A percentile compares a stretch with the other conserved stretches of the same genome.
Conservation (phyloP, 768 basidiomycete genomes). For the Trametes gibbosa region DNA sequence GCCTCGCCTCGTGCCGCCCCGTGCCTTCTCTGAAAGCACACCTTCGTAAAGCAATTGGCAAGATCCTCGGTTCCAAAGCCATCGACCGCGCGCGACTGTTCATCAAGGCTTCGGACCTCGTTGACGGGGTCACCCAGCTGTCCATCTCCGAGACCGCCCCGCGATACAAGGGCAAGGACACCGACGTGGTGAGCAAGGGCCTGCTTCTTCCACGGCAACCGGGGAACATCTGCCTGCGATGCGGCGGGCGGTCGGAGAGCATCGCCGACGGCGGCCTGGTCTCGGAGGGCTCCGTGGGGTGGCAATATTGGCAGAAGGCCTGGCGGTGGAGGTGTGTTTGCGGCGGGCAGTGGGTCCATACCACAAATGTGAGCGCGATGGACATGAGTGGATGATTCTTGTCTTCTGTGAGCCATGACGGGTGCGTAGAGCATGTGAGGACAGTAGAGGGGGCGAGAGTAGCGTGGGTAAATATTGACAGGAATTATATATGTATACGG, state of each 20-base stretch:
- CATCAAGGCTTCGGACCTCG: slow-evolving; percentile 68
- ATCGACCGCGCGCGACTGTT: slow-evolving; percentile 68
- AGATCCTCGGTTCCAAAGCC: slow-evolving; percentile 46
- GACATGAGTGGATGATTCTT: not conserved
- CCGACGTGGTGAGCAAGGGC: slow-evolving; percentile 67
- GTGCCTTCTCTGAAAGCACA: slow-evolving; percentile 41
- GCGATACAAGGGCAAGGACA: slow-evolving; percentile 35
- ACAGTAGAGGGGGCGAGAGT: not conserved
- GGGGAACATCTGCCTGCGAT: slow-evolving; percentile 54
- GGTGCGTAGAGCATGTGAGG: too few species aligned
- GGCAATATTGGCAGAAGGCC: slow-evolving; percentile 65
- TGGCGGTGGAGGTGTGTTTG: slow-evolving; percentile 67
- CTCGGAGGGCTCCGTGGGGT: slow-evolving; percentile 37
- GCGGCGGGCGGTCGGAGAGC: slow-evolving; percentile 56
- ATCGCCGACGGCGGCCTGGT: slow-evolving; percentile 27
- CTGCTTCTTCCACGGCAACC: slow-evolving; percentile 37
- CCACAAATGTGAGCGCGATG: not conserved
- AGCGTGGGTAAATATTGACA: not conserved
- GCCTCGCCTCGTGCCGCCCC: slow-evolving; percentile 62
- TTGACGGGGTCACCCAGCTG: slow-evolving; percentile 55
- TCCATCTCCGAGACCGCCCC: slow-evolving; percentile 30
- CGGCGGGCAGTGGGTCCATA: slow-evolving; percentile 57
- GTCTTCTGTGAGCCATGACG: not conserved
- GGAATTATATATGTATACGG: too few species aligned
- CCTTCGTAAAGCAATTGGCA: slow-evolving; percentile 43